These are phyloP conservation scores for Monilinia polystroma DNA, from an alignment of 2,329 filamentous ascomycete species.

Conservation along the genomic window DNA sequence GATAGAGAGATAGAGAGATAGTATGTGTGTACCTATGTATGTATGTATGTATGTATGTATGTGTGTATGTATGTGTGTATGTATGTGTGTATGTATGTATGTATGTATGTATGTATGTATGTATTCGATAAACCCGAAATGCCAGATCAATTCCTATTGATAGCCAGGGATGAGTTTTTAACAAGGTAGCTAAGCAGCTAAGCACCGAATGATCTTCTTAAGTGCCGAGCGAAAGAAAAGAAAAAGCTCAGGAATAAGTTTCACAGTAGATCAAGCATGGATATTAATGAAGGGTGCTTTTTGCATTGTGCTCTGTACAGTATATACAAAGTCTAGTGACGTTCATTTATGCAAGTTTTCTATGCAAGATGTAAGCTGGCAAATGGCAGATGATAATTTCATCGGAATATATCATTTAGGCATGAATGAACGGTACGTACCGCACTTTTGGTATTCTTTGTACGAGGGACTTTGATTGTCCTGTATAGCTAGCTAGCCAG, in stretches of 20 bases:
- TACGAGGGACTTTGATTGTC: not conserved
- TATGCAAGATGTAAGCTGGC: constrained; percentile 18
- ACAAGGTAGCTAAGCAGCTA: not conserved
- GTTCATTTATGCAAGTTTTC: constrained; percentile 21
- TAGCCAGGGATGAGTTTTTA: constrained; percentile 15
- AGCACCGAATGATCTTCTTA: constrained; percentile 13
- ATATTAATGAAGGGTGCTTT: not conserved
- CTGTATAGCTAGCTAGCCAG: no score
- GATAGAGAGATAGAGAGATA: no score
- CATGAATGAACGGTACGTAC: constrained; percentile 15
- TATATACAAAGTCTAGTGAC: constrained; percentile 15
- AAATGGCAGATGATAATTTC: constrained; percentile 15
- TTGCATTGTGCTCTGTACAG: not conserved
- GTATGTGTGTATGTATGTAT: not conserved
- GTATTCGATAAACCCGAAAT: constrained; percentile 13
- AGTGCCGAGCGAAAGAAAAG: constrained; percentile 16
- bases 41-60: not conserved
- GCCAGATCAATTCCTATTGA: constrained; percentile 1
- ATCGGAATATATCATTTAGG: constrained; percentile 13
- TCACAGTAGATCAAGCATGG: constrained; percentile 8
- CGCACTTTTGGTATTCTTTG: constrained; percentile 10
- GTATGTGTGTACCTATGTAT: no score
- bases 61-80: no score
- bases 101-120: no score
- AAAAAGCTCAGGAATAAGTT: constrained; percentile 2